Evolutionary conservation across 495 filamentous ascomycete species (phyloP).

Genomic region (Aspergillus sclerotiicarbonarius): DNA sequence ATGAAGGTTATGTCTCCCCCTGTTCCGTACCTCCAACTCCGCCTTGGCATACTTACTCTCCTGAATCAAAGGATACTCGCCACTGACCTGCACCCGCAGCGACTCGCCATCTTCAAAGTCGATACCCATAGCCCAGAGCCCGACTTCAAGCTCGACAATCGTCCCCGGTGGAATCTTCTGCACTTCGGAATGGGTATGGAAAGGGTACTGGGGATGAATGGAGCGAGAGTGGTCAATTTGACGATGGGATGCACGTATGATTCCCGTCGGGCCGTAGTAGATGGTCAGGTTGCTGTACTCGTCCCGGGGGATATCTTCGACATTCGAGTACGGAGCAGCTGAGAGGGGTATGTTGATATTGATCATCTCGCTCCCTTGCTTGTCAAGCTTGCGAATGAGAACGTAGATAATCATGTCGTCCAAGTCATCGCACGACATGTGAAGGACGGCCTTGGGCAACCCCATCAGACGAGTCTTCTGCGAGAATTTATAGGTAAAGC

Average conservation of each 20-base stretch:
- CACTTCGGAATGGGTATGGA: slow-evolving; percentile 32
- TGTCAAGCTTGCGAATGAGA: slow-evolving; percentile 33
- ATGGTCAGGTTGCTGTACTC: slow-evolving; percentile 21
- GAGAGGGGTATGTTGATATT: slow-evolving; percentile 37
- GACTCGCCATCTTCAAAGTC: slow-evolving; percentile 31
- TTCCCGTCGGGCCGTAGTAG: slow-evolving; percentile 31
- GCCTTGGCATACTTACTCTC: slow-evolving; percentile 2
- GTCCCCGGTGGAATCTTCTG: slow-evolving; percentile 32
- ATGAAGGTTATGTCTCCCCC: slow-evolving; percentile 10
- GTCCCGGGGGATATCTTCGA: slow-evolving; percentile 28
- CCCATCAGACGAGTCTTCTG: slow-evolving; percentile 27
- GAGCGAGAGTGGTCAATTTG: slow-evolving; percentile 20
- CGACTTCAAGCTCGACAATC: slow-evolving; percentile 33
- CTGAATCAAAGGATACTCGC: not conserved
- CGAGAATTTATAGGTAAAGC: slow-evolving; percentile 32
- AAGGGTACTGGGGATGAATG: slow-evolving; percentile 29
- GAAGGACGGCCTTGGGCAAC: slow-evolving; percentile 34
- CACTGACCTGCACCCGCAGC: slow-evolving; percentile 23
- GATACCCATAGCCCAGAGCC: slow-evolving; percentile 33
- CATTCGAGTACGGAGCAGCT: not conserved
- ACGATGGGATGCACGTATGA: slow-evolving; percentile 35
- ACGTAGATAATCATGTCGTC: slow-evolving; percentile 43
- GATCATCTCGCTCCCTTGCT: slow-evolving; percentile 28
- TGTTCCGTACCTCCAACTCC: not conserved
- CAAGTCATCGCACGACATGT: slow-evolving; percentile 35